Base-by-base conservation (phyloP, 2,329 filamentous ascomycete species). In the Alternaria infectoria region DNA sequence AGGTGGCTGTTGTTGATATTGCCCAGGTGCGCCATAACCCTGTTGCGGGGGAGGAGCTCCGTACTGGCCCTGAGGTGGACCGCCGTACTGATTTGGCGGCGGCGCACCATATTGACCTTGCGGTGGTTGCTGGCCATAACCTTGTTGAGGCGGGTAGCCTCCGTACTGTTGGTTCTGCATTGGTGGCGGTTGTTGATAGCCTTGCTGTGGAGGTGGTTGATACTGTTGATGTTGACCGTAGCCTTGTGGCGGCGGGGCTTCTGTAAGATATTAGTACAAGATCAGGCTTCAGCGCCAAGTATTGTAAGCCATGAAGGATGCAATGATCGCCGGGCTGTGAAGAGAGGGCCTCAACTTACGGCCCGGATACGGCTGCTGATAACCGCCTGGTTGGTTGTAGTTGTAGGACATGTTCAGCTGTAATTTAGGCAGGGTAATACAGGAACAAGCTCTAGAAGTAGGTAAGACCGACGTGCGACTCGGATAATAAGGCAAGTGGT, bases 21-120 rank as follows among this genome's bases (percentile, higher is more conserved):
- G 62, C 19, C 54, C 59, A 19, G 58, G 62, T 21, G 62, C 57
- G 17, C 68, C 71, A 62, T 70, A 74, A 17, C 69, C 68, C 55
- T 73, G 71, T 58, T 47, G 58, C 10, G 62, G 62, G 21, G 59
- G 59, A 54, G 63, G 71, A 30, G 73, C 69, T n/a, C 69, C 68
- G 25, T 73, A 73, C 61, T 70, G 68, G 8, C 62, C 62, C 43
- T 58, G 62, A 13, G 62, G 62, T 26, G 68, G 72, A n/a, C 70
- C 67, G 15, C 69, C 69, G 25, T 73, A 73, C 49, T 69, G 68
- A 40, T 70, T 69, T 50, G 71, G 77, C 45, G 72, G 77, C 23
- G 81, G 80, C 19, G 79, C 77, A 43, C 79, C 79, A 61, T 82
- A 81, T 44, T 73, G 70, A 6, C 64, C 62, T 26, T 59, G 69